Evolutionary conservation across 2,329 filamentous ascomycete species (phyloP).

Genomic region (Plectosphaerella sp.): DNA sequence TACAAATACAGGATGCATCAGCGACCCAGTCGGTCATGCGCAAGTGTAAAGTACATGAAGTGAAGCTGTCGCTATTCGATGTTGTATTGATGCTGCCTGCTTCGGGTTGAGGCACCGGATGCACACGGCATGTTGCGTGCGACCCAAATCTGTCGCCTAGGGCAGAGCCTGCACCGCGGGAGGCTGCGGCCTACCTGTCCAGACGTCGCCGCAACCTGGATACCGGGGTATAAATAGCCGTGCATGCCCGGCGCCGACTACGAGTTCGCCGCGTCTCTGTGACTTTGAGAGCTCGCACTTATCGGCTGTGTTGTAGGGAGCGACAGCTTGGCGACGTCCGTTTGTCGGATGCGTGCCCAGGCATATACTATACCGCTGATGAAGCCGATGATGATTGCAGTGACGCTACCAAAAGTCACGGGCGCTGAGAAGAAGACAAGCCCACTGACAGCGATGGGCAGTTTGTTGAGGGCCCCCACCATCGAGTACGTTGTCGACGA

Average conservation of each 20-base stretch:
- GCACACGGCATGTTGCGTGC: too few relatives aligned
- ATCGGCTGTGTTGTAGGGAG: slow-evolving; percentile 69
- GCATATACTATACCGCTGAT: slow-evolving; percentile 89
- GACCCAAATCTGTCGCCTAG: not conserved
- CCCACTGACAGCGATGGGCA: slow-evolving; percentile 88
- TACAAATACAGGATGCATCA: too few relatives aligned
- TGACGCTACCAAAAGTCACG: slow-evolving; percentile 85
- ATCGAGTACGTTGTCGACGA: slow-evolving; percentile 98
- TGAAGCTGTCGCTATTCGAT: too few relatives aligned
- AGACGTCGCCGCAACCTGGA: too few relatives aligned
- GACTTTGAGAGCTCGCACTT: slow-evolving; percentile 89
- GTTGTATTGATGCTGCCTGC: not conserved
- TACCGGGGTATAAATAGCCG: not conserved
- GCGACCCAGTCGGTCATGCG: too few relatives aligned
- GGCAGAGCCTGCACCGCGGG: not conserved
- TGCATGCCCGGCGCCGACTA: not conserved
- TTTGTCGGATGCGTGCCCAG: slow-evolving; percentile 79
- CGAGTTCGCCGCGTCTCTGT: slow-evolving; percentile 75
- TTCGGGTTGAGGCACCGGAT: too few relatives aligned
- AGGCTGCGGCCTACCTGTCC: not conserved
- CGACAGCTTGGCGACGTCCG: slow-evolving; percentile 58
- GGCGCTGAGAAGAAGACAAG: slow-evolving; percentile 94
- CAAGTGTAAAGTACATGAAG: too few relatives aligned
- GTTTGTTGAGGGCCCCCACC: slow-evolving; percentile 97
- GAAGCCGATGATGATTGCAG: slow-evolving; percentile 88